Evolutionary conservation across 1,284 basidiomycete species (phyloP).

Genomic region (Xerocomus cyaneibrunnescens): DNA sequence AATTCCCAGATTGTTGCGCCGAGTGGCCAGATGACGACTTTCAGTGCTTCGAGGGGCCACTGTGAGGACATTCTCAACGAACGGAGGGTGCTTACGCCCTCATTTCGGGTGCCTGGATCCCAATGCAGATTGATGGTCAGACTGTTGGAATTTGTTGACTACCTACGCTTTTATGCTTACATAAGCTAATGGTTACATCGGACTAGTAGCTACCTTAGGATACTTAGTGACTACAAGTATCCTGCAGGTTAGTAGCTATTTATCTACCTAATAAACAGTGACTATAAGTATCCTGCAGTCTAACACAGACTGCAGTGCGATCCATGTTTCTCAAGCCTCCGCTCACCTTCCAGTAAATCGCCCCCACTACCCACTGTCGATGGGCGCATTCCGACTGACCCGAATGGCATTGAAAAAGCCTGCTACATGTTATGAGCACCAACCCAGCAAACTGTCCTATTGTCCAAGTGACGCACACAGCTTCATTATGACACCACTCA

Average conservation of each 20-base stretch:
- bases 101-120: constrained; percentile 57
- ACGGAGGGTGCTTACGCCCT: constrained; percentile 47
- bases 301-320: no score
- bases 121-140: constrained; percentile 12
- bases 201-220: no score
- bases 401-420: constrained; percentile 75
- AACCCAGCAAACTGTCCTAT: background rate
- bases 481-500: constrained; percentile 65
- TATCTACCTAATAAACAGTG: no score
- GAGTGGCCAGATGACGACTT: constrained; percentile 77
- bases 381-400: constrained; percentile 49
- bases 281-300: no score
- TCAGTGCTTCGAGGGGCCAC: constrained; percentile 66
- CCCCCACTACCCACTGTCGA: constrained; percentile 60
- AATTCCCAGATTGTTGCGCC: constrained; percentile 83
- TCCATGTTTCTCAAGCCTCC: no score
- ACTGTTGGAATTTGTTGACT: background rate
- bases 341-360: constrained; percentile 67
- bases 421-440: constrained; percentile 42
- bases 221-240: no score
- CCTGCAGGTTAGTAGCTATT: no score
- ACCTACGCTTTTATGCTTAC: no score
- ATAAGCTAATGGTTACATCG: no score
- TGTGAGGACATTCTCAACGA: constrained; percentile 24
- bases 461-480: constrained; percentile 50